These are phyloP conservation scores for Bjerkandera adusta DNA, from an alignment of 1,284 basidiomycete genomes.

Conservation along the genomic window DNA sequence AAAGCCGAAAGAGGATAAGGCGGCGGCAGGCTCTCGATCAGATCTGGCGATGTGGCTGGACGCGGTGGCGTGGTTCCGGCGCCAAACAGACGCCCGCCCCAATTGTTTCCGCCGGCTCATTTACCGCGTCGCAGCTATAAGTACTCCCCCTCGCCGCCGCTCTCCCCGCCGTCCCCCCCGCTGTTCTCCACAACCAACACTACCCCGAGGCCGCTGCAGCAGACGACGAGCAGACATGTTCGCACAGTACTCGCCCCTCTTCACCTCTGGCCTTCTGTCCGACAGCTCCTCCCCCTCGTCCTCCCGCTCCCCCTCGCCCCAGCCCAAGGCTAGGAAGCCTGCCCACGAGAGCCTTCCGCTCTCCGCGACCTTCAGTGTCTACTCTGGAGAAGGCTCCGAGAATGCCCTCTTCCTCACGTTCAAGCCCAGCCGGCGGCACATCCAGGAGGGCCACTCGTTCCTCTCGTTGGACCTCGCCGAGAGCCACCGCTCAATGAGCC, in stretches of 20 bases:
- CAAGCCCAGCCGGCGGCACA: conserved; percentile 24
- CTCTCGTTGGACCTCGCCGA: conserved; percentile 61
- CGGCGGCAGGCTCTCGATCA: conserved; percentile 4
- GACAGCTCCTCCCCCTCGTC: conserved; percentile 29
- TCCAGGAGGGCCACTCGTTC: conserved; percentile 41
- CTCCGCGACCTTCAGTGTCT: conserved; percentile 25
- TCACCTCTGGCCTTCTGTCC: conserved; percentile 56
- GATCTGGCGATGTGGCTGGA: conserved; percentile 12
- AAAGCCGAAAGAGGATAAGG: too few relatives aligned
- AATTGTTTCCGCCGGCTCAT: neutral
- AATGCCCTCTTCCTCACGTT: conserved; percentile 28
- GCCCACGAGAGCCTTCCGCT: conserved; percentile 38
- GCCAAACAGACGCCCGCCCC: neutral
- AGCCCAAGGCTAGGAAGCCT: conserved; percentile 22
- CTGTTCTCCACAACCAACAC: conserved; percentile 4
- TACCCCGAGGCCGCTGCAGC: neutral
- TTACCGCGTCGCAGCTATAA: neutral
- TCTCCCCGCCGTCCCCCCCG: conserved; percentile 6
- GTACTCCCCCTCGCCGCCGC: neutral
- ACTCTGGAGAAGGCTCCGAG: conserved; percentile 18
- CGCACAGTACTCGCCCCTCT: conserved; percentile 52
- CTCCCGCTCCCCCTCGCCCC: conserved; percentile 31
- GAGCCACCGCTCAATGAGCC: conserved; percentile 42
- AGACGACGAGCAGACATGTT: conserved; percentile 21
- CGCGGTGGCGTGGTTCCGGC: conserved; percentile 3